Evolutionary conservation across 495 filamentous ascomycete genomes (phyloP).

Genomic region (Penicillium goetzii): DNA sequence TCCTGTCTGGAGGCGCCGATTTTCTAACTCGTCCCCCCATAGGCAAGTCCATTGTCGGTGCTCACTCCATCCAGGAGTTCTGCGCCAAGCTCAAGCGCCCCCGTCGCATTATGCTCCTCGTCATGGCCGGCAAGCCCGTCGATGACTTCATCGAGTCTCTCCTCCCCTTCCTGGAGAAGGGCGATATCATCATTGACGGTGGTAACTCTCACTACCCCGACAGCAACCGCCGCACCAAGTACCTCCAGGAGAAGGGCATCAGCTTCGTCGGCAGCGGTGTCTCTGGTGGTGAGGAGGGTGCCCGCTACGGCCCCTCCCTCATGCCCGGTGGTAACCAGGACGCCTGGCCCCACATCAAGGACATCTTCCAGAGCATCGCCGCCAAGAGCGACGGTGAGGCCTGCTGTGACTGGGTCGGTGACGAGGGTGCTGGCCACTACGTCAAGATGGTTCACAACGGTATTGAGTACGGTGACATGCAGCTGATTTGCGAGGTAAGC

Average conservation of each 20-base stretch:
- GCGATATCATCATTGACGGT: slow-evolving; percentile 99
- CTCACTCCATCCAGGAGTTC: slow-evolving; percentile 93
- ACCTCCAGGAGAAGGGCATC: slow-evolving; percentile 83
- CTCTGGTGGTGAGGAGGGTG: slow-evolving; percentile 98
- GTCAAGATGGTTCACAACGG: slow-evolving; percentile 99
- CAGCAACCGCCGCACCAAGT: slow-evolving; percentile 91
- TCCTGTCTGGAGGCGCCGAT: neutral
- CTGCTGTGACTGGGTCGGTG: slow-evolving; percentile 99
- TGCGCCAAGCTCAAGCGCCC: slow-evolving; percentile 94
- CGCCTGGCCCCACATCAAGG: slow-evolving; percentile 98
- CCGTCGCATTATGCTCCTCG: slow-evolving; percentile 94
- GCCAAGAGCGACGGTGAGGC: slow-evolving; percentile 96
- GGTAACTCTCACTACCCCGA: slow-evolving; percentile 99
- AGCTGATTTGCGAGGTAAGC: slow-evolving; percentile 94
- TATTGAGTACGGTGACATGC: slow-evolving; percentile 99
- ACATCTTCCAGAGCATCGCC: slow-evolving; percentile 95
- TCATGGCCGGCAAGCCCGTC: slow-evolving; percentile 96
- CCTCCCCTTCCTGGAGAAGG: slow-evolving; percentile 83
- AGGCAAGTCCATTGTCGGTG: slow-evolving; percentile 92
- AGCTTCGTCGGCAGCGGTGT: slow-evolving; percentile 97
- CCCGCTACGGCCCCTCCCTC: slow-evolving; percentile 92
- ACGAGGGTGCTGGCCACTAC: slow-evolving; percentile 98
- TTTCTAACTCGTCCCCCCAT: slow-evolving; percentile 9
- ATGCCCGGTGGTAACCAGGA: slow-evolving; percentile 99
- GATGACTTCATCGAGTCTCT: slow-evolving; percentile 98